Percentiles rank a stretch among this genome's conserved stretches.
phyloP scores from a whole-genome alignment of 495 filamentous ascomycete genomes.

The Aspergillus egyptiacus region DNA sequence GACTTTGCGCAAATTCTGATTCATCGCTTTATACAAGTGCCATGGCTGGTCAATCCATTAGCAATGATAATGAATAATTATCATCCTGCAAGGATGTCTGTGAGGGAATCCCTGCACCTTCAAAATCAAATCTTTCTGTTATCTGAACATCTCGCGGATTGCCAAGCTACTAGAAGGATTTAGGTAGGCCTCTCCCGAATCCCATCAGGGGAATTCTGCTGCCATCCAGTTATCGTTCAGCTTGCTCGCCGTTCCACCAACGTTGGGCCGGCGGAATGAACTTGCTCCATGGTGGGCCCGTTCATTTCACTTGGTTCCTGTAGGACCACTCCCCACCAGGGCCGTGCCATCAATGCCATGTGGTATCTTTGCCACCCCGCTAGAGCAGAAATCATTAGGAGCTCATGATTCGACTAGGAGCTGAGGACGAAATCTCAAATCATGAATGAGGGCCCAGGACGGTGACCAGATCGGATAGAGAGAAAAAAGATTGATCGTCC shows the following conservation, averaged over 20 bases:
- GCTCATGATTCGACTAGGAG: too few relatives aligned
- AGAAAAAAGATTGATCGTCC: constrained; percentile 2
- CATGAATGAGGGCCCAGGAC: too few relatives aligned
- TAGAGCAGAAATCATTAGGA: constrained; percentile 5
- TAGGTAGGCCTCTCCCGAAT: constrained; percentile 14
- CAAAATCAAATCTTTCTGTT: too few relatives aligned
- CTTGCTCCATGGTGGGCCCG: constrained; percentile 17
- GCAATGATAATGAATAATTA: neutral
- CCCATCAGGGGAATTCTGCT: constrained; percentile 11
- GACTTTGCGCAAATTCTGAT: too few relatives aligned
- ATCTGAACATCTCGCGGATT: neutral
- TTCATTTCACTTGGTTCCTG: constrained; percentile 17
- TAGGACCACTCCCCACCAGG: constrained; percentile 12
- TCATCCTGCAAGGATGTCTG: neutral
- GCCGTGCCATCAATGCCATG: constrained; percentile 3
- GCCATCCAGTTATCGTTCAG: constrained; percentile 3
- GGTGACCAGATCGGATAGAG: neutral
- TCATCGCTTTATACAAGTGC: neutral
- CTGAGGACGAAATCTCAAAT: too few relatives aligned
- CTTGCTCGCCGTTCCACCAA: constrained; percentile 12
- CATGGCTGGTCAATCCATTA: neutral
- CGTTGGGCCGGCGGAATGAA: constrained; percentile 22
- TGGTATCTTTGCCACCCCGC: constrained; percentile 11
- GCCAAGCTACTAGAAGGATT: constrained; percentile 5
- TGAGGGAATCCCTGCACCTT: constrained; percentile 2